phyloP scores from a whole-genome alignment of 805 yeast genomes.

The Blastobotrys americana region DNA sequence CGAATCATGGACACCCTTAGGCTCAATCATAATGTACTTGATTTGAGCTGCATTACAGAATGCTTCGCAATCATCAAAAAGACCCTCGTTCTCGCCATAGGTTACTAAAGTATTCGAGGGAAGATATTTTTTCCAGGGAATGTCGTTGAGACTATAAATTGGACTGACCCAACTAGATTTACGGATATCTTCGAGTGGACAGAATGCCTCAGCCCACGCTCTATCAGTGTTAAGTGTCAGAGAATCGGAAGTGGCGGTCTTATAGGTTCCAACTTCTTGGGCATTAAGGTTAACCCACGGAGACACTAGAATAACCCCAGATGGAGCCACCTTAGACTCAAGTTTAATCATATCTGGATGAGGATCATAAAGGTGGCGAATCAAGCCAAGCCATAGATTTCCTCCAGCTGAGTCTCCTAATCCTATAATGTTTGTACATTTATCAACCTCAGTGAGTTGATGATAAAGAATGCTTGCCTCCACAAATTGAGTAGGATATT shows the following conservation, averaged over 20 bases:
- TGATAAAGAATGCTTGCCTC: conserved; percentile 11
- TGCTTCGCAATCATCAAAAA: conserved; percentile 7
- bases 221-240: conserved; percentile 4
- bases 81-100: conserved; percentile 10
- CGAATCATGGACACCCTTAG: conserved; percentile 1
- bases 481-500: conserved; percentile 10
- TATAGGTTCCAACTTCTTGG: conserved; percentile 10
- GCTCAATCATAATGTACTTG: not conserved
- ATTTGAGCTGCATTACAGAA: not conserved
- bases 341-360: conserved; percentile 5
- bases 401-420: conserved; percentile 18
- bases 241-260: conserved; percentile 5
- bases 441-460: conserved; percentile 9
- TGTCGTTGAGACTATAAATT: conserved; percentile 2
- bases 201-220: conserved; percentile 8
- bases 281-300: conserved; percentile 15
- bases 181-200: conserved; percentile 2
- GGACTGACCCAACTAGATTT: conserved; percentile 10
- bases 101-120: conserved; percentile 10
- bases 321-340: conserved; percentile 6
- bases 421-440: conserved; percentile 10
- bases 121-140: conserved; percentile 11
- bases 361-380: conserved; percentile 8
- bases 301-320: conserved; percentile 9
- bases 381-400: conserved; percentile 9